phyloP scores from a whole-genome alignment of 2,329 filamentous ascomycete species.

The Mollisia scopiformis region DNA sequence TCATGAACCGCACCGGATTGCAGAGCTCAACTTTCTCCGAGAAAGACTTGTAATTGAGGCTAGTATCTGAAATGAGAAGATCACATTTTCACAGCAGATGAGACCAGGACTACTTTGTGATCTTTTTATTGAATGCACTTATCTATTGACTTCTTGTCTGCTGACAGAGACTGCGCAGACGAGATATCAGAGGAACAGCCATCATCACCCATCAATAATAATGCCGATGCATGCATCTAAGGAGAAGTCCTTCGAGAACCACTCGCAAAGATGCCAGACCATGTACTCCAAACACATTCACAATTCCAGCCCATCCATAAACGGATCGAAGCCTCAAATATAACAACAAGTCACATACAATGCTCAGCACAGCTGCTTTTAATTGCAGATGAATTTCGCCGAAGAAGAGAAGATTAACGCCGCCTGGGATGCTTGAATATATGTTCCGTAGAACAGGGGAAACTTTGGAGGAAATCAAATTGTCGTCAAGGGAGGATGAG shows the following conservation, averaged over 20 bases:
- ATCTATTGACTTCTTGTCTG: background rate
- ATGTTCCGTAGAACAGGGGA: constrained; percentile 15
- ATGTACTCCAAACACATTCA: constrained; percentile 33
- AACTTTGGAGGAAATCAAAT: constrained; percentile 21
- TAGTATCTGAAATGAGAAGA: too few species aligned
- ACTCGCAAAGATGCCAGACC: constrained; percentile 28
- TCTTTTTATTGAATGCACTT: background rate
- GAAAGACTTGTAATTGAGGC: too few species aligned
- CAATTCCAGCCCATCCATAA: constrained; percentile 12
- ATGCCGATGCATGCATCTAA: background rate
- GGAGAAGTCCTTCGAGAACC: constrained; percentile 7
- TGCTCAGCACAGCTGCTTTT: constrained; percentile 26
- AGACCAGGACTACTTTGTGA: too few species aligned
- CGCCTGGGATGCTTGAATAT: constrained; percentile 28
- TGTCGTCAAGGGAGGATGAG: constrained; percentile 13
- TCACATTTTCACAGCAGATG: too few species aligned
- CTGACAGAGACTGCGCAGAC: background rate
- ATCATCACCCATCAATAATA: background rate
- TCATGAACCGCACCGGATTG: too few species aligned
- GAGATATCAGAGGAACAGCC: background rate
- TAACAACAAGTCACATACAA: constrained; percentile 30
- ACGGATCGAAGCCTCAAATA: constrained; percentile 21
- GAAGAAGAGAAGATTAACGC: constrained; percentile 27
- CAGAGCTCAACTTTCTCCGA: too few species aligned
- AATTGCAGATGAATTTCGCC: constrained; percentile 20